A percentile compares a stretch with the other conserved stretches of the same genome.
Conservation (phyloP, 2,329 filamentous ascomycete genomes). For the Cyphellophora europaea region DNA sequence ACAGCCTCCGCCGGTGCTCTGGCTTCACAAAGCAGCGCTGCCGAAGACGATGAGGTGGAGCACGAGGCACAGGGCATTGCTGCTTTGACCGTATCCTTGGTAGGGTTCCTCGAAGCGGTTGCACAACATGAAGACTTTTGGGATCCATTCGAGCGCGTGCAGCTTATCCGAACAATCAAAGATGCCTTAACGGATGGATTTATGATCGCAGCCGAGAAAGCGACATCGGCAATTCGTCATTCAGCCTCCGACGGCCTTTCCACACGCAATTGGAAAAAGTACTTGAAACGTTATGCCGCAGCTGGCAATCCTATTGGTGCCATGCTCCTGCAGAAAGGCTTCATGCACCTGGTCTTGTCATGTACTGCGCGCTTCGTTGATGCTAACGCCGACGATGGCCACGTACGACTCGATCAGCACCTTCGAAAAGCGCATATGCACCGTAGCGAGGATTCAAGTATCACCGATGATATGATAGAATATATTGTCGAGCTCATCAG, state of each 20-base stretch:
- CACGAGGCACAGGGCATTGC: slow-evolving; percentile 56
- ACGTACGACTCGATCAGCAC: slow-evolving; percentile 65
- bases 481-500: slow-evolving; percentile 62
- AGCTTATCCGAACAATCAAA: slow-evolving; percentile 62
- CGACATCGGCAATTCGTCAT: slow-evolving; percentile 83
- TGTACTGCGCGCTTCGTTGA: slow-evolving; percentile 64
- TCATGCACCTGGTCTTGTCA: slow-evolving; percentile 74
- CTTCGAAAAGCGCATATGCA: slow-evolving; percentile 47
- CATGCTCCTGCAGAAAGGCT: slow-evolving; percentile 81
- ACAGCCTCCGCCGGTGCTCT: slow-evolving; percentile 48
- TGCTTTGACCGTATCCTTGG: slow-evolving; percentile 71
- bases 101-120: slow-evolving; percentile 81
- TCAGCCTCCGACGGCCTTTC: slow-evolving; percentile 55
- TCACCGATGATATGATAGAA: slow-evolving; percentile 33
- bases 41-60: slow-evolving; percentile 42
- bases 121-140: slow-evolving; percentile 73
- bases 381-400: slow-evolving; percentile 47
- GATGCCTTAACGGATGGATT: slow-evolving; percentile 74
- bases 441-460: slow-evolving; percentile 14
- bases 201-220: slow-evolving; percentile 76
- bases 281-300: slow-evolving; percentile 71
- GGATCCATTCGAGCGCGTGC: slow-evolving; percentile 62
- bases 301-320: slow-evolving; percentile 75
- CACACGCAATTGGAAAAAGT: slow-evolving; percentile 79
- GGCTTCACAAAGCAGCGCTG: slow-evolving; percentile 46